These are phyloP conservation scores for Tephrocybe sp. DNA, from an alignment of 768 basidiomycete genomes.

Conservation along the genomic window DNA sequence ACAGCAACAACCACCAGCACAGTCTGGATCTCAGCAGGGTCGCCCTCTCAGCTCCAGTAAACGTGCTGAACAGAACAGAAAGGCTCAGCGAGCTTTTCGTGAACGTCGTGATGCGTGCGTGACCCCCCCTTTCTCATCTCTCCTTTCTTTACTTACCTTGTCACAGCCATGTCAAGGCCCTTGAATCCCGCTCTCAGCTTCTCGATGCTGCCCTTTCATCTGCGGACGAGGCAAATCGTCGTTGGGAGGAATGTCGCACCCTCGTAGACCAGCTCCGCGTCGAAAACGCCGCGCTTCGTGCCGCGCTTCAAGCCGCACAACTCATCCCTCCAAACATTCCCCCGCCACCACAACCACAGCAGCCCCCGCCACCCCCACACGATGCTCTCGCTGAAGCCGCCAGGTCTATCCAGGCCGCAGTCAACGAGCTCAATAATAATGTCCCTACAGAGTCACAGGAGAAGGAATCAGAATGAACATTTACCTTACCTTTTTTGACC, in stretches of 20 bases:
- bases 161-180: conserved; percentile 77
- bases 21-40: conserved; percentile 29
- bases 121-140: conserved; percentile 6
- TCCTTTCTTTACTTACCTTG: conserved; percentile 3
- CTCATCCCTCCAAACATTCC: conserved; percentile 28
- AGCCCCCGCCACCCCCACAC: conserved; percentile 8
- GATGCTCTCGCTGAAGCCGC: conserved; percentile 22
- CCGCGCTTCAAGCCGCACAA: conserved; percentile 47
- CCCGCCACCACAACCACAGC: conserved; percentile 11
- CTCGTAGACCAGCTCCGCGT: conserved; percentile 85
- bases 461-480: conserved; percentile 12
- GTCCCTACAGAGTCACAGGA: conserved; percentile 20
- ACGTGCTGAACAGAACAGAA: conserved; percentile 92
- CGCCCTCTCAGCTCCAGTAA: conserved; percentile 76
- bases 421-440: conserved; percentile 22
- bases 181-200: conserved; percentile 82
- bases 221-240: conserved; percentile 84
- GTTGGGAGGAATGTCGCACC: conserved; percentile 89
- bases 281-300: conserved; percentile 77
- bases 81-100: conserved; percentile 89
- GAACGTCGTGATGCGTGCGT: conserved; percentile 87
- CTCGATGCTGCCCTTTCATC: conserved; percentile 84
- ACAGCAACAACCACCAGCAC: conserved; percentile 23
- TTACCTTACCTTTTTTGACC: not conserved
- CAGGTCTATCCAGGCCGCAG: conserved; percentile 22